Evolutionary conservation across 1,284 basidiomycete genomes (phyloP).

Genomic region (Apiotrichum siamense): DNA sequence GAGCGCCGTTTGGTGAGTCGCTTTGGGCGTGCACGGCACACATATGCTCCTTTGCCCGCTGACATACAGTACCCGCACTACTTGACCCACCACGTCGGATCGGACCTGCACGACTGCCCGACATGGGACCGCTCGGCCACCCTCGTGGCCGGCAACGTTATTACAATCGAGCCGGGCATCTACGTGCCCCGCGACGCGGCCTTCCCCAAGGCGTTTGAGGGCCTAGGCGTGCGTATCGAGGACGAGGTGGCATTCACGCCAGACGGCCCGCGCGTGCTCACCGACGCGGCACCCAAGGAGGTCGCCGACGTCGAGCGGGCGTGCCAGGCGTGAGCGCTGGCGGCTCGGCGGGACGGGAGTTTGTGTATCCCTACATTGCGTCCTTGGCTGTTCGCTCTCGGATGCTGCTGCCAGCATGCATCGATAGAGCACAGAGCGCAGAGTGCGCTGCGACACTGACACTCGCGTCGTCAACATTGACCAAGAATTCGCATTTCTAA

Average conservation of each 20-base stretch:
- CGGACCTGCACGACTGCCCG: slow-evolving; percentile 52
- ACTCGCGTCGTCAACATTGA: no score
- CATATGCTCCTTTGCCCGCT: background rate
- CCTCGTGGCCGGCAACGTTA: slow-evolving; percentile 72
- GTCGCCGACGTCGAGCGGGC: slow-evolving; percentile 79
- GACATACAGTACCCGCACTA: slow-evolving; percentile 67
- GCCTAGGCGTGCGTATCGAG: slow-evolving; percentile 84
- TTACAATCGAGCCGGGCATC: slow-evolving; percentile 57
- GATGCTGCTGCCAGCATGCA: no score
- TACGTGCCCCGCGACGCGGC: slow-evolving; percentile 72
- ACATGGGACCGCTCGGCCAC: slow-evolving; percentile 41
- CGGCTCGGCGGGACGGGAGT: no score
- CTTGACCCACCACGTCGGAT: slow-evolving; percentile 52
- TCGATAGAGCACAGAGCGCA: no score
- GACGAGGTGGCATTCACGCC: slow-evolving; percentile 77
- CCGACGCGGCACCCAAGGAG: slow-evolving; percentile 80
- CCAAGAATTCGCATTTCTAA: no score
- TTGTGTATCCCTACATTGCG: no score
- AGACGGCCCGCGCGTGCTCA: slow-evolving; percentile 63
- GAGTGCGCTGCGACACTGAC: no score
- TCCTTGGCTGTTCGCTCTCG: no score
- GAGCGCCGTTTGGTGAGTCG: slow-evolving; percentile 60
- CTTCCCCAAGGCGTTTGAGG: slow-evolving; percentile 80
- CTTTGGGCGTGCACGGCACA: slow-evolving; percentile 48
- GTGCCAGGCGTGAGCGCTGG: slow-evolving; percentile 65